phyloP scores from a whole-genome alignment of 768 basidiomycete species.

The Lentinula sp. region DNA sequence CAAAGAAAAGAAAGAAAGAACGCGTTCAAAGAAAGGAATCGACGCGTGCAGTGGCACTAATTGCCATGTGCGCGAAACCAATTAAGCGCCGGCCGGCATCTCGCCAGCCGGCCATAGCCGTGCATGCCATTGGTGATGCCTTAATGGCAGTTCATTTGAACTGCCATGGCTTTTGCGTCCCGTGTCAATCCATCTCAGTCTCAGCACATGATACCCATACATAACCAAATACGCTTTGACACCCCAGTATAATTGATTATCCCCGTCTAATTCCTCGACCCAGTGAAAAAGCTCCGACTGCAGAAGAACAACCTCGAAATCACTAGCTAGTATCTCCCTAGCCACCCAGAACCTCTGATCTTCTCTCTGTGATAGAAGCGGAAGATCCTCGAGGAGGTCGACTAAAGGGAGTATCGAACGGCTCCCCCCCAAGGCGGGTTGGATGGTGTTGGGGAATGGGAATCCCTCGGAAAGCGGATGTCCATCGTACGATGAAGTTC shows the following conservation, averaged over 20 bases:
- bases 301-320: background rate
- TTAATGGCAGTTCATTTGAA: no score
- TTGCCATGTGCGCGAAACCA: no score
- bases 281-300: background rate
- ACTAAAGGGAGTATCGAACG: background rate
- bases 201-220: background rate
- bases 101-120: no score
- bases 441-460: background rate
- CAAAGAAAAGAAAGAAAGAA: no score
- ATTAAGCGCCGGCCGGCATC: no score
- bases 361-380: background rate
- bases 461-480: background rate
- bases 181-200: background rate
- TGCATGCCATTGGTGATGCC: no score
- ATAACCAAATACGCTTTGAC: background rate
- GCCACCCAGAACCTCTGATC: background rate
- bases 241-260: background rate
- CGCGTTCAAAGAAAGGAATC: no score
- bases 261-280: background rate
- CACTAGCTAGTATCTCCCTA: background rate
- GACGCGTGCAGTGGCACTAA: no score
- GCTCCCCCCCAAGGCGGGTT: background rate
- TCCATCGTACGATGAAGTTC: background rate
- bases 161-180: no score
- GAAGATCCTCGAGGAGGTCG: background rate